Evolutionary conservation across 345 rosid species (phyloP), one percentile per base, ranked within the genome.

Genomic region (Eucalyptus curtisii): DNA sequence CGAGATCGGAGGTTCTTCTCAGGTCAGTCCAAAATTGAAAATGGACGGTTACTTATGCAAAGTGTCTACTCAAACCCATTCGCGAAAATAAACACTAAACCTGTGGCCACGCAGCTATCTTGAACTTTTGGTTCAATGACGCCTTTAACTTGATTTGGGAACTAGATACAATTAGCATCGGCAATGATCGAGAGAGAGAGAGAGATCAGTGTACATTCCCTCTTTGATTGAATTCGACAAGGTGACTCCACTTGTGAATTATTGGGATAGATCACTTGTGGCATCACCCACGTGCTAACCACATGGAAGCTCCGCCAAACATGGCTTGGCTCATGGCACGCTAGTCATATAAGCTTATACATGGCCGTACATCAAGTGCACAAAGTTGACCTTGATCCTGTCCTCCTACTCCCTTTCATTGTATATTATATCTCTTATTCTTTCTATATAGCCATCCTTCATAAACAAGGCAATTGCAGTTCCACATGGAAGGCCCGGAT

Each of bases 231-330:
- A 55, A 55, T 55, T 55, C 0, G 61, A 55, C 13, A 55, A 24
- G 30, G 30, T 1, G 6, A 55, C 61, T 55, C 61, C 61, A 55
- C 0, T 3, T 55, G 61, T 1, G 61, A 55, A 55, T 55, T 30
- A 55, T 55, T 55, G 64, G 88, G 47, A 40, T 22, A 76, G 84
- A 40, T 76, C 47, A 11, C 81, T 88, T 64, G 87, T 88, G 64
- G 88, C 92, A 92, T 92, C 92, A 64, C 66, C 95, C 97, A 94
- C 91, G 96, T 96, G 93, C 91, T 88, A 88, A 86, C 68, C 87
- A 86, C 92, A 81, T 93, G 94, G 71, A 85, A 89, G 45, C 66
- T 90, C 95, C 97, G 86, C 87, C 87, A 91, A 48, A 90, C 92
- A 88, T 92, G 95, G 91, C 96, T 88, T 87, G 59, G 85, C 59